Conservation (phyloP, 2,329 filamentous ascomycete genomes). For the Zymoseptoria brevis region DNA sequence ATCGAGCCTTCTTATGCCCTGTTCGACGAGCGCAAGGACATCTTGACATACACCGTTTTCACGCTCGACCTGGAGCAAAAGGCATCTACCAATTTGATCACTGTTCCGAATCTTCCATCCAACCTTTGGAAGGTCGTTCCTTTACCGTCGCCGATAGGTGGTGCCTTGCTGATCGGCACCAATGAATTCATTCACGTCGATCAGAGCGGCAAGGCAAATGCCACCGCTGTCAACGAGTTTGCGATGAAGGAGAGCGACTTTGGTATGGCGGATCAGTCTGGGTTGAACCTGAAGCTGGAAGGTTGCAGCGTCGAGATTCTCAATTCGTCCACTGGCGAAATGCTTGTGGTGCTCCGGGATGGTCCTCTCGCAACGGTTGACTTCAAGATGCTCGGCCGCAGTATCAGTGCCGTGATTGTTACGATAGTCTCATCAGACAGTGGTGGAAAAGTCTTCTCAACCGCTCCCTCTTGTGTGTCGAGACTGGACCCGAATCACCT, state of each 20-base stretch:
- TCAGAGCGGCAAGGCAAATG: slow-evolving; percentile 87
- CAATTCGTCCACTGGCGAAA: slow-evolving; percentile 67
- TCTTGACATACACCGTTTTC: slow-evolving; percentile 85
- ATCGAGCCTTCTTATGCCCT: slow-evolving; percentile 66
- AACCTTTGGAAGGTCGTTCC: slow-evolving; percentile 78
- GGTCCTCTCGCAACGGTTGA: slow-evolving; percentile 67
- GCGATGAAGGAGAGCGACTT: slow-evolving; percentile 77
- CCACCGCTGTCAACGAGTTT: slow-evolving; percentile 86
- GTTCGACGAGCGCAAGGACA: slow-evolving; percentile 68
- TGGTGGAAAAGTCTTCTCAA: slow-evolving; percentile 55
- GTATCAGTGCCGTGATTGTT: slow-evolving; percentile 78
- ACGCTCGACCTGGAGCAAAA: slow-evolving; percentile 89
- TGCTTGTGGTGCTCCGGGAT: slow-evolving; percentile 71
- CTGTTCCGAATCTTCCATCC: slow-evolving; percentile 75
- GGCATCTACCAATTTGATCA: slow-evolving; percentile 85
- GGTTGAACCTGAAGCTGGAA: slow-evolving; percentile 72
- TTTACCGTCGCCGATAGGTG: slow-evolving; percentile 77
- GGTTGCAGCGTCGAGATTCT: slow-evolving; percentile 70
- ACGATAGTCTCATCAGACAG: slow-evolving; percentile 54
- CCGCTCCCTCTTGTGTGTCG: slow-evolving; percentile 60
- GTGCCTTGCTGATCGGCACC: slow-evolving; percentile 73
- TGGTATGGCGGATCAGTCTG: slow-evolving; percentile 75
- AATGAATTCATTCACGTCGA: slow-evolving; percentile 95
- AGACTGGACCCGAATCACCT: slow-evolving; percentile 60
- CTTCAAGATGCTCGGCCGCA: slow-evolving; percentile 83